These are phyloP conservation scores for Boletus speciosus DNA, from an alignment of 768 basidiomycete species.

Conservation along the genomic window DNA sequence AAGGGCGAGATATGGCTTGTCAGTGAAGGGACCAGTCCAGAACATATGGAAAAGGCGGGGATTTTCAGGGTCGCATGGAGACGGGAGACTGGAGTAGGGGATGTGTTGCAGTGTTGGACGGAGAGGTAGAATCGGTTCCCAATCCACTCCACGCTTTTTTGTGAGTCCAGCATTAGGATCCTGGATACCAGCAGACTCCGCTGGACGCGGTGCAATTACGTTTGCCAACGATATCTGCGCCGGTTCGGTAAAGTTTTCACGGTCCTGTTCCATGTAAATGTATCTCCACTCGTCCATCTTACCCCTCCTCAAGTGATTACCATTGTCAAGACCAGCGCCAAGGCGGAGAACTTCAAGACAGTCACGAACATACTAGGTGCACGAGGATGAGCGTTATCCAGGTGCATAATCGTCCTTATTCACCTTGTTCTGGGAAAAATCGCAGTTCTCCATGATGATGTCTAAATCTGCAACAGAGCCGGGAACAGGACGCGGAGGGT, in stretches of 20 bases:
- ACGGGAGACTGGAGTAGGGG: constrained; percentile 52
- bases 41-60: constrained; percentile 97
- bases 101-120: constrained; percentile 50
- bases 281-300: constrained; percentile 84
- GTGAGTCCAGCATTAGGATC: constrained; percentile 54
- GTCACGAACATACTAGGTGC: constrained; percentile 85
- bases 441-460: constrained; percentile 86
- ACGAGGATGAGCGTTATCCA: constrained; percentile 10
- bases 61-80: constrained; percentile 78
- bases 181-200: constrained; percentile 27
- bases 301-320: constrained; percentile 67
- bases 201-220: constrained; percentile 30
- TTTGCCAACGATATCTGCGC: constrained; percentile 31
- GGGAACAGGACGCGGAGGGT: constrained; percentile 82
- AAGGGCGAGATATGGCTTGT: constrained; percentile 95
- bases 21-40: constrained; percentile 98
- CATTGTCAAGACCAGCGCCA: constrained; percentile 85
- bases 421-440: constrained; percentile 80
- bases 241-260: constrained; percentile 38
- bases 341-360: constrained; percentile 93
- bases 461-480: constrained; percentile 90
- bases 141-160: constrained; percentile 58
- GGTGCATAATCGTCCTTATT: not conserved
- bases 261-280: constrained; percentile 69
- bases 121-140: constrained; percentile 52